Base-by-base conservation (phyloP, 1,139 yeast species). In the Hanseniaspora sp. region DNA sequence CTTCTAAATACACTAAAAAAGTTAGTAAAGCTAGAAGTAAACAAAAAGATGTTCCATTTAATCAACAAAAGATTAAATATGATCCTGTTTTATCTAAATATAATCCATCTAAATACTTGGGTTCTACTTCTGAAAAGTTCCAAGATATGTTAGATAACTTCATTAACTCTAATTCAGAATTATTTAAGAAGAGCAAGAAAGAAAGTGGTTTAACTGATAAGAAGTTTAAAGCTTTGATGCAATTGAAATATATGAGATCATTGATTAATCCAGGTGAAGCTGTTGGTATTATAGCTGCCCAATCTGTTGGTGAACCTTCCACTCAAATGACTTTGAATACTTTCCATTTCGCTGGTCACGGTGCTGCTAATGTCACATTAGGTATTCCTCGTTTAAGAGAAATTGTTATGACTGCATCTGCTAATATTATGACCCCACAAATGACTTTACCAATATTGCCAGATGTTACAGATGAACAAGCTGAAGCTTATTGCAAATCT, bases 311-410 rank as follows among this genome's bases (percentile, higher is more conserved):
- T 73, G 99, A 94, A 72, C 99, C 99, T 53, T 88, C 97, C 5
- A 94, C 99, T 7, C 99, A 94, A 74, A 94, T 94, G 99, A 94
- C 99, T 23, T 79, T 94, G 66, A 94, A 94, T 71, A 94, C 99
- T 55, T 94, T 94, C 95, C 99, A 94, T 75, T 94, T 94, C 67
- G 99, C 99, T 63, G 99, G 99, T 69, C 98, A 94, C 74, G 99
- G 99, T 80, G 99, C 98, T 57, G 98, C 98, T 52, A 94, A 94
- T 71, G 99, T 94, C 61, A 94, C 99, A 0, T 78, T 94, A 66
- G 99, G 99, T 84, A 94, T 94, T 67, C 99, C 99, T 51, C 96
- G 99, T 80, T 83, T 94, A 90, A 84, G 99, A 79, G 99, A 94
- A 79, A 94, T 94, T 67, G 90, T 94, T 67, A 94, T 94, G 98